Evolutionary conservation across 345 rosid genomes (phyloP), one percentile per base, ranked within the genome.

Genomic region (Gossypium stocksii): DNA sequence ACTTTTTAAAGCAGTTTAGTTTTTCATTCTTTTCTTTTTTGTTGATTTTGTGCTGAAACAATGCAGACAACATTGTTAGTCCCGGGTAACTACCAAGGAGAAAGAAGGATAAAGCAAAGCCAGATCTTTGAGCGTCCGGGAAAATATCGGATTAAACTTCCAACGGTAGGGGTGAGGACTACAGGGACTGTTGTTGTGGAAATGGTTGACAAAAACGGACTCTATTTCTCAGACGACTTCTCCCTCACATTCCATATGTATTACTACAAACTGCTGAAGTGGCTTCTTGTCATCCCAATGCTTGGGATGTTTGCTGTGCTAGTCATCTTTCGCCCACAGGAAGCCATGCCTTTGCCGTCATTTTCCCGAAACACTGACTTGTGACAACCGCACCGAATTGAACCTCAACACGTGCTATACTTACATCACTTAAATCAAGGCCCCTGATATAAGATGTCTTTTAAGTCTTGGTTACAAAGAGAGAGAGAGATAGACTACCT

Each of bases 251-350:
- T 96, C 88, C 99, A 96, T 73, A 96, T 96, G 98, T 82, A 93
- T 82, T 96, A 93, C 85, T 93, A 96, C 82, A 96, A 87, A 84
- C 90, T 96, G 67, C 91, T 93, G 27, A 96, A 96, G 84, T 96
- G 99, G 98, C 97, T 96, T 46, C 91, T 96, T n/a, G 93, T 96
- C 74, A 93, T 93, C 60, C 99, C 99, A 17, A 96, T 96, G 99
- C 93, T 96, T n/a, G 98, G 95, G 41, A 91, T 96, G 99, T 91
- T 96, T 57, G 88, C 85, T 66, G 84, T 96, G 58, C 95, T 96
- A 9, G 94, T 89, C 81, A 87, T 95, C 83, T 88, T 96, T 67
- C 89, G 93, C 38, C 98, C 98, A 2, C 98, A 90, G 78, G 99
- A 93, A 74, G 92, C 90, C 38, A 70, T 84, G 85, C 99, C 99